Evolutionary conservation across 129 eudicot genomes (phyloP), one percentile per base, ranked within the genome.

Genomic region (Arctium minus): DNA sequence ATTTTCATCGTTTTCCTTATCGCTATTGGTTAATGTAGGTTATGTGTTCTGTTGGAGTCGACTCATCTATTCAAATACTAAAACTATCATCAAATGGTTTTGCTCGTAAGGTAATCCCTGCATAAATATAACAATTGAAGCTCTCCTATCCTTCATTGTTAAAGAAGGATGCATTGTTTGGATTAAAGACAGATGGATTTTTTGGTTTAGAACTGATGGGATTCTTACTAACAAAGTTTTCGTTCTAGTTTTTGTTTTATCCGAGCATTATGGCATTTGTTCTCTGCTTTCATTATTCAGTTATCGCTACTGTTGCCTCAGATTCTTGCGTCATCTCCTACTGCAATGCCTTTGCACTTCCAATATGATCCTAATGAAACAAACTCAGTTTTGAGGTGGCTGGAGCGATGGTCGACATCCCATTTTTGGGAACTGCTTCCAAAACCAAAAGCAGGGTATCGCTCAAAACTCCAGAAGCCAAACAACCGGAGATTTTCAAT

Each of bases 321-420:
- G 94, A 87, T 90, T 56, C 85, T 83, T 35, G 83, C 86, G 76
- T 71, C 87, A 38, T 79, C 86, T 42, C 86, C 83, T 53, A 74
- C 62, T 65, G 85, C 81, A 48, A 86, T 74, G 83, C 85, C 90
- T 30, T 79, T 90, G 33, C 88, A 79, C 83, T 89, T 90, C 71
- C 90, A 84, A 5, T 88, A 88, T 75, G 82, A 86, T 37, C n/a
- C 74, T 9, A 76, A 75, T 30, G 92, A 86, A 72, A 38, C 86
- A 4, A 90, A 88, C 84, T 88, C 89, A 11, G 92, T 86, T 33
- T 68, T 72, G 70, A 70, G 78, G 22, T 90, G 94, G 94, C 82
- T 90, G 70, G 85, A 79, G 44, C 84, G 92, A 70, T 90, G 94
- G 94, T 85, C 94, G 46, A 29, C 73, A 56, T 88, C 89, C 40